phyloP scores from a whole-genome alignment of 495 filamentous ascomycete genomes.

The Clavariopsis aquatica region DNA sequence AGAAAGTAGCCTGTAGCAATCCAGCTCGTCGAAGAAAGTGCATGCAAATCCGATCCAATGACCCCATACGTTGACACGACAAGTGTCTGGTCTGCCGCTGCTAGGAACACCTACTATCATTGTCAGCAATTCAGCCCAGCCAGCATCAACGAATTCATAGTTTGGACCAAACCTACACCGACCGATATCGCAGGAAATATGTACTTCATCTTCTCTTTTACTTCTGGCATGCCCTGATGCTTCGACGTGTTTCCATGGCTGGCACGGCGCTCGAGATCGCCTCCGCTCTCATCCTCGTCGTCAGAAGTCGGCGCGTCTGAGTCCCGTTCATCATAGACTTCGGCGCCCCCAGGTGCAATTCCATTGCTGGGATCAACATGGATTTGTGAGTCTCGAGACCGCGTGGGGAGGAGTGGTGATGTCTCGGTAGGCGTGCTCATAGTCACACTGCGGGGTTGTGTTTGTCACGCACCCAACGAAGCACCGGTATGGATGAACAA shows the following conservation, averaged over 20 bases:
- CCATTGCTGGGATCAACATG: slow-evolving; percentile 27
- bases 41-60: slow-evolving; percentile 78
- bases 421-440: slow-evolving; percentile 32
- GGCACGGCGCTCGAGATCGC: slow-evolving; percentile 38
- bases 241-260: slow-evolving; percentile 31
- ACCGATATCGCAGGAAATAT: slow-evolving; percentile 61
- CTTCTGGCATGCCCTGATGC: slow-evolving; percentile 48
- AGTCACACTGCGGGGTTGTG: background rate
- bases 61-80: slow-evolving; percentile 76
- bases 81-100: slow-evolving; percentile 79
- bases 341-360: slow-evolving; percentile 24
- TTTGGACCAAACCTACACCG: slow-evolving; percentile 50
- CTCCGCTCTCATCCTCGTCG: slow-evolving; percentile 16
- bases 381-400: background rate
- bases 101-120: slow-evolving; percentile 60
- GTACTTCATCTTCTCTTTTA: slow-evolving; percentile 51
- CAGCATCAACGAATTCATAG: background rate
- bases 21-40: slow-evolving; percentile 79
- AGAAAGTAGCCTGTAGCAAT: slow-evolving; percentile 81
- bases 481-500: too few species aligned
- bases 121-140: background rate
- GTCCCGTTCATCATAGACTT: slow-evolving; percentile 12
- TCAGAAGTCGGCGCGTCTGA: background rate
- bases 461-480: too few species aligned
- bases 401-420: slow-evolving; percentile 39